Percentiles rank a stretch among this genome's conserved stretches.
Conservation (phyloP, 2,329 filamentous ascomycete genomes). For the Drechslerella dactyloides region DNA sequence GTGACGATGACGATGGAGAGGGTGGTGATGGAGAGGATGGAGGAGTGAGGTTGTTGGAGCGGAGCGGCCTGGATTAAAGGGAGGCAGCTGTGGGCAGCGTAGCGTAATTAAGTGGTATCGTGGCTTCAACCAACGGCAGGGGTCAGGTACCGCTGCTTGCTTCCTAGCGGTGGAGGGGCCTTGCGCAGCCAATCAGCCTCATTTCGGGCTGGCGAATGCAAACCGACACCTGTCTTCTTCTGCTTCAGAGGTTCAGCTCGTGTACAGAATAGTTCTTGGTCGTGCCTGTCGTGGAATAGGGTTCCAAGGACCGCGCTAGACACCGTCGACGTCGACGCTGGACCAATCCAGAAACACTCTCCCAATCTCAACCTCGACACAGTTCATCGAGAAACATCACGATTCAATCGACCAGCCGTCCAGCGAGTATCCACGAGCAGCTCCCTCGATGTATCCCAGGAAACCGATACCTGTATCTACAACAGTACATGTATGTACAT, state of each 20-base stretch:
- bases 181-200: neutral
- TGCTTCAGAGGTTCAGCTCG: too few species aligned
- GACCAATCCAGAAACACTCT: too few species aligned
- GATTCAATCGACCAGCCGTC: neutral
- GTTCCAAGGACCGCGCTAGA: too few species aligned
- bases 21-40: neutral
- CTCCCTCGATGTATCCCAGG: neutral
- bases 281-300: too few species aligned
- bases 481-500: too few species aligned
- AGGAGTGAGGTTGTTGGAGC: slow-evolving; percentile 1
- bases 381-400: slow-evolving; percentile 23
- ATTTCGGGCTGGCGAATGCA: neutral
- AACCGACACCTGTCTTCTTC: too few species aligned
- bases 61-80: neutral
- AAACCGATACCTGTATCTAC: neutral
- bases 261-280: too few species aligned
- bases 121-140: slow-evolving; percentile 30
- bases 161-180: neutral
- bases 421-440: neutral
- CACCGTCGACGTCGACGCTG: too few species aligned
- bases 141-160: slow-evolving; percentile 12
- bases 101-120: slow-evolving; percentile 24
- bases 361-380: neutral
- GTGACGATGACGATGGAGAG: slow-evolving; percentile 19
- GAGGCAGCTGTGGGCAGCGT: neutral